Conservation (phyloP, 2,329 filamentous ascomycete species). For the Trichoderma oligosporum region DNA sequence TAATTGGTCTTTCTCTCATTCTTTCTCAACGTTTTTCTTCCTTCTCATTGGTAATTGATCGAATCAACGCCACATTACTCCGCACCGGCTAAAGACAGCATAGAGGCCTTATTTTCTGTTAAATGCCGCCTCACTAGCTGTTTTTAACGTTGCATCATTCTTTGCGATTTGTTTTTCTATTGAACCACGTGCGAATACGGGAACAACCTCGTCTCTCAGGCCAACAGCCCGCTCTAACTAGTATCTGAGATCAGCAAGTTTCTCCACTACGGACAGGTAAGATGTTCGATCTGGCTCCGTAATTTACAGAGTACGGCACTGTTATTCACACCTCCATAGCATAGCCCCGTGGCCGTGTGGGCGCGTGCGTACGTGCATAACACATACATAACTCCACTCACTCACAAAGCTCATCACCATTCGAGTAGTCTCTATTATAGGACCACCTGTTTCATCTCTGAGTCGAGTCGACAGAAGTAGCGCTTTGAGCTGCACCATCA, state of each 20-base stretch:
- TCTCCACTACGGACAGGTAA: background rate
- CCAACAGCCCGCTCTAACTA: background rate
- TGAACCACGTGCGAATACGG: constrained; percentile 9
- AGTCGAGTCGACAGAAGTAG: background rate
- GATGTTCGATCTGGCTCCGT: background rate
- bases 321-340: background rate
- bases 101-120: background rate
- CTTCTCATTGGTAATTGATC: too few species aligned
- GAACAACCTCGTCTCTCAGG: background rate
- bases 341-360: background rate
- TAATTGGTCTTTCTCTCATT: background rate
- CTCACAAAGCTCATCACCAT: background rate
- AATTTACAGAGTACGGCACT: background rate
- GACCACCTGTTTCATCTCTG: background rate
- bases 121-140: background rate
- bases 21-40: background rate
- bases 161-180: background rate
- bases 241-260: constrained; percentile 9
- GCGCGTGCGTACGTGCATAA: background rate
- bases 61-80: constrained; percentile 7
- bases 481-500: background rate
- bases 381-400: background rate
- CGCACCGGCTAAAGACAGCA: constrained; percentile 12
- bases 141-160: background rate
- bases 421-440: background rate